Conservation (phyloP, 2,329 filamentous ascomycete species). For the Fusarium sp. region DNA sequence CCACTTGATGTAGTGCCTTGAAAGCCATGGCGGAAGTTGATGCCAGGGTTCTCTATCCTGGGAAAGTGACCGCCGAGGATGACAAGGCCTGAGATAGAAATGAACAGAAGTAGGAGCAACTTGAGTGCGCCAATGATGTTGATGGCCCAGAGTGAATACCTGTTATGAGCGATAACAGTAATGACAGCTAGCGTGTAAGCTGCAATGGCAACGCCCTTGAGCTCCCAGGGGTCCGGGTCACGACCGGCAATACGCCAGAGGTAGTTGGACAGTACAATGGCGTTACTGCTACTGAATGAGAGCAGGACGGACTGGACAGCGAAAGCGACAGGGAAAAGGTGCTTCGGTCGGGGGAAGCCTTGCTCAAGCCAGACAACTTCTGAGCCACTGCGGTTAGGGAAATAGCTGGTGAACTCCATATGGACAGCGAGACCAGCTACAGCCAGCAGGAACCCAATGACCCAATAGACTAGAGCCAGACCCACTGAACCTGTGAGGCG, state of each 20-base stretch:
- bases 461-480: conserved; percentile 69
- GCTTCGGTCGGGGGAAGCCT: conserved; percentile 69
- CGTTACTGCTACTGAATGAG: conserved; percentile 72
- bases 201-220: conserved; percentile 71
- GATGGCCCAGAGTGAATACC: conserved; percentile 61
- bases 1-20: conserved; percentile 47
- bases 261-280: conserved; percentile 67
- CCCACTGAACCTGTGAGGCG: conserved; percentile 68
- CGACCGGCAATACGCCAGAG: conserved; percentile 64
- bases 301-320: conserved; percentile 70
- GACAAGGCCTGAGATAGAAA: conserved; percentile 67
- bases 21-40: conserved; percentile 50
- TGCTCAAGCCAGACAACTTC: conserved; percentile 76
- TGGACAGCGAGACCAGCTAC: conserved; percentile 64
- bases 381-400: conserved; percentile 70
- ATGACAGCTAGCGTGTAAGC: conserved; percentile 67
- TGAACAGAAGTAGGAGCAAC: conserved; percentile 67
- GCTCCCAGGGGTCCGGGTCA: conserved; percentile 65
- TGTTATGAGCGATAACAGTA: conserved; percentile 64
- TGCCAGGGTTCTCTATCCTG: conserved; percentile 42
- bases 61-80: conserved; percentile 56
- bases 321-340: conserved; percentile 70
- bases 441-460: conserved; percentile 67
- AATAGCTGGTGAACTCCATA: conserved; percentile 70
- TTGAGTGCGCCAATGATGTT: conserved; percentile 68